Conservation (phyloP, 441 rosid genomes). For the Erysimum pusillum region DNA sequence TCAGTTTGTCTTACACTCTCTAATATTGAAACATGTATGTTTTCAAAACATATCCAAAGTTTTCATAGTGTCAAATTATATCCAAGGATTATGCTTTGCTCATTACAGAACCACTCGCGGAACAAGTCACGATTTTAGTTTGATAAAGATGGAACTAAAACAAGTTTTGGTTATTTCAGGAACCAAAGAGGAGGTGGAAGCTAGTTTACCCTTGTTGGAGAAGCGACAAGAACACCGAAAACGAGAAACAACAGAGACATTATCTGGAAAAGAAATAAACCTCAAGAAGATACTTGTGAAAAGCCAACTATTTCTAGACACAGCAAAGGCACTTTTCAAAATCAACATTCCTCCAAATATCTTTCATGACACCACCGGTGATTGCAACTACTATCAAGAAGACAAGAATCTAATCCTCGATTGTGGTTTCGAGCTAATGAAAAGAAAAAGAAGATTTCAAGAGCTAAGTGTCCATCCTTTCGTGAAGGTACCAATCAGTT, state of each 20-base stretch:
- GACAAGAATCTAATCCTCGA: constrained; percentile 71
- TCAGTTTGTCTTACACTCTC: constrained; percentile 6
- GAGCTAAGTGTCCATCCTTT: constrained; percentile 76
- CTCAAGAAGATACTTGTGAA: constrained; percentile 72
- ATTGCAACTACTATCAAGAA: constrained; percentile 47
- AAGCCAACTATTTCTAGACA: constrained; percentile 72
- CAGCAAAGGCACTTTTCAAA: constrained; percentile 80
- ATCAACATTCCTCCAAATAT: constrained; percentile 63
- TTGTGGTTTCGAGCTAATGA: constrained; percentile 84
- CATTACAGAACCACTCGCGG: neutral
- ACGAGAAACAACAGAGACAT: constrained; percentile 48
- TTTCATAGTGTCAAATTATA: neutral
- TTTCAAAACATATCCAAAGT: too few species aligned
- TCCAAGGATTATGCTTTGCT: neutral
- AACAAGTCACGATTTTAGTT: neutral
- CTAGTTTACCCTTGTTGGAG: constrained; percentile 17
- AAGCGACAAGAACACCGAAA: constrained; percentile 36
- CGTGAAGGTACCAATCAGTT: constrained; percentile 49
- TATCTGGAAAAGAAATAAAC: constrained; percentile 66
- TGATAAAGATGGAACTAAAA: neutral
- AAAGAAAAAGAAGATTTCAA: constrained; percentile 74
- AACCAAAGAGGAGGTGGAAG: constrained; percentile 37
- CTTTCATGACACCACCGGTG: constrained; percentile 37
- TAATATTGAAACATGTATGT: neutral
- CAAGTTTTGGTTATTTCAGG: constrained; percentile 52